Base-by-base conservation (phyloP, 352 stramenopile species). In the Chrysophaeum taylorii region DNA sequence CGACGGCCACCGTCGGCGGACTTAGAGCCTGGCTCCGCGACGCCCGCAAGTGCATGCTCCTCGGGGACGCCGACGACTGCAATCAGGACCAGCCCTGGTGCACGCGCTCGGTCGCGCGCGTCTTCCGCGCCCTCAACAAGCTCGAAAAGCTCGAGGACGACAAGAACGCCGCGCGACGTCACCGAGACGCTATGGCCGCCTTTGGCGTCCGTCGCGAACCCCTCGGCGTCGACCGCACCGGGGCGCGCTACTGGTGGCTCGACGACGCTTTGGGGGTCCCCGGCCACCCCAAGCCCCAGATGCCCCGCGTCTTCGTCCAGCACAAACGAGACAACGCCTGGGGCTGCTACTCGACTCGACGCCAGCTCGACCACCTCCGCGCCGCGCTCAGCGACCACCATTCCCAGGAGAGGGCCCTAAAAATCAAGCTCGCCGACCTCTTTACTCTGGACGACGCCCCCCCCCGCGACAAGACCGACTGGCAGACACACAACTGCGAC, bases 231-330 rank as follows among this genome's bases (percentile, higher is more conserved):
- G 73, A 78, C 61, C 29, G 66, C 5, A 31, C 68, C 16, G 73
- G 73, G 9, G 57, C 35, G 1, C 64, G 70, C 23, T 78, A 78
- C 73, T 78, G 64, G 62, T 21, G 64, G 14, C 73, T 76, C 39
- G 60, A 76, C 36, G 70, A 64, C 12, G 69, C n/a, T n/a, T n/a
- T n/a, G n/a, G n/a, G n/a, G n/a, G n/a, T n/a, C n/a, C n/a, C n/a
- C n/a, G n/a, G 76, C 35, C n/a, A 62, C 48, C 18, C 9, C 18
- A 25, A 60, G 18, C 5, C n/a, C 25, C 18, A 25, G 5, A 18
- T 60, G 5, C 33, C 7, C 25, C 48, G 48, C 18, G 48, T 60
- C 18, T 21, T 60, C 48, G 48, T 31, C 48, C 48, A 60, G 48
- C 9, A n/a, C 5, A 5, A 21, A 4, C 18, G 48, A 60, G 25